These are phyloP conservation scores for Lolium rigidum DNA, from an alignment of 176 grass and related monocot genomes.

Conservation along the genomic window DNA sequence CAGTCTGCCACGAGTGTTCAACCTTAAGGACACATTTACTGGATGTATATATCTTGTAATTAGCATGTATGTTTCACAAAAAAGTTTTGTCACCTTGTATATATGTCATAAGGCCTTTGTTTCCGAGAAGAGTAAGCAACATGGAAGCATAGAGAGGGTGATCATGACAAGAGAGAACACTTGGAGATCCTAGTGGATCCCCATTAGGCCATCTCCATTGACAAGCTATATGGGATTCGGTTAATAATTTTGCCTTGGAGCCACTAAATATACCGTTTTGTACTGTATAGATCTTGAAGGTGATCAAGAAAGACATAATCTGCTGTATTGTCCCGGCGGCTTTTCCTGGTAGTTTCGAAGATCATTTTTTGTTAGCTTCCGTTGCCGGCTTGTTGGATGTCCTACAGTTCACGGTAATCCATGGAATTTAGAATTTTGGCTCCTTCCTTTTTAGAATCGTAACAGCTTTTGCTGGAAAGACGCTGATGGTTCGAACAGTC, in stretches of 20 bases:
- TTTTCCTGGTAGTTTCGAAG: background rate
- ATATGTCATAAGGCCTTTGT: constrained; percentile 27
- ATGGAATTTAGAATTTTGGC: background rate
- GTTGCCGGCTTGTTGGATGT: too few species aligned
- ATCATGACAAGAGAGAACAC: background rate
- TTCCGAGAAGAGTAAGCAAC: background rate
- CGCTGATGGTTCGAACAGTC: background rate
- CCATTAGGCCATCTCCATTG: background rate
- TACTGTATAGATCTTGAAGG: background rate
- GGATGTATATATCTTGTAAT: constrained; percentile 14
- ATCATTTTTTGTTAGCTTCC: too few species aligned
- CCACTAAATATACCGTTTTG: background rate
- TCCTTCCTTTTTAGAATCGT: too few species aligned
- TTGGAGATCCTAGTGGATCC: background rate
- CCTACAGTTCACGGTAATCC: background rate
- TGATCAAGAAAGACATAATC: background rate
- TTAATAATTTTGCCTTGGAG: background rate
- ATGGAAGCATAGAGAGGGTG: background rate
- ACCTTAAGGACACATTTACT: background rate
- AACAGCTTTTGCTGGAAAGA: background rate
- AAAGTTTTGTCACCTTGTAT: background rate
- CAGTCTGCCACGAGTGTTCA: background rate
- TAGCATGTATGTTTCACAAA: too few species aligned
- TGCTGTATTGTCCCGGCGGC: background rate
- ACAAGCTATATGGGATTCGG: background rate